phyloP scores from a whole-genome alignment of 2,329 filamentous ascomycete genomes.

The Botrytis pseudocinerea region DNA sequence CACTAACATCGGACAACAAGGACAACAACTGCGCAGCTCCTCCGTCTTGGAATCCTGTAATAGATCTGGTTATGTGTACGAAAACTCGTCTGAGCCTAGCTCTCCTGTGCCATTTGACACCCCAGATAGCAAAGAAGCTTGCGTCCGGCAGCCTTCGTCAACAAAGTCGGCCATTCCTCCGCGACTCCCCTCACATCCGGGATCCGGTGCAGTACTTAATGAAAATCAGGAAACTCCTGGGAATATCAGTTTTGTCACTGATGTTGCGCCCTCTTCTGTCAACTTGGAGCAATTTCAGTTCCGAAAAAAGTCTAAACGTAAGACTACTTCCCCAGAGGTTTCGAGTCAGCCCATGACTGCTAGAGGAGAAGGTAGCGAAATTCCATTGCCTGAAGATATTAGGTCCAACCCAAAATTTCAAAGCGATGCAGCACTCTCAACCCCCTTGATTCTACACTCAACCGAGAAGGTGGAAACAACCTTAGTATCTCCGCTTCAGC shows the following conservation, averaged over 20 bases:
- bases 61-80: not conserved
- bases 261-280: slow-evolving; percentile 38
- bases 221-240: slow-evolving; percentile 8
- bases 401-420: not conserved
- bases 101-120: not conserved
- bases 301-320: slow-evolving; percentile 30
- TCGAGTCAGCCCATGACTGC: not conserved
- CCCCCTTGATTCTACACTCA: not conserved
- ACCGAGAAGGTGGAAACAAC: not conserved
- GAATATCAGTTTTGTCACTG: slow-evolving; percentile 37
- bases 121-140: not conserved
- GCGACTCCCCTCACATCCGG: slow-evolving; percentile 5
- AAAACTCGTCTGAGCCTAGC: not conserved
- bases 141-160: not conserved
- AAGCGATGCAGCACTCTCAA: not conserved
- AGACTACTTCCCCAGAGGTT: not conserved
- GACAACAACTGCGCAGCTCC: not conserved
- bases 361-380: not conserved
- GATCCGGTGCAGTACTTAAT: not conserved
- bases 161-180: not conserved
- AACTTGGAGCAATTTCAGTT: slow-evolving; percentile 39
- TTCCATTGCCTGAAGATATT: not conserved
- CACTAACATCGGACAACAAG: slow-evolving; percentile 13
- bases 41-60: not conserved
- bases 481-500: not conserved